Base-by-base conservation (phyloP, 164 flowering plant genomes). In the Hamamelis virginiana region DNA sequence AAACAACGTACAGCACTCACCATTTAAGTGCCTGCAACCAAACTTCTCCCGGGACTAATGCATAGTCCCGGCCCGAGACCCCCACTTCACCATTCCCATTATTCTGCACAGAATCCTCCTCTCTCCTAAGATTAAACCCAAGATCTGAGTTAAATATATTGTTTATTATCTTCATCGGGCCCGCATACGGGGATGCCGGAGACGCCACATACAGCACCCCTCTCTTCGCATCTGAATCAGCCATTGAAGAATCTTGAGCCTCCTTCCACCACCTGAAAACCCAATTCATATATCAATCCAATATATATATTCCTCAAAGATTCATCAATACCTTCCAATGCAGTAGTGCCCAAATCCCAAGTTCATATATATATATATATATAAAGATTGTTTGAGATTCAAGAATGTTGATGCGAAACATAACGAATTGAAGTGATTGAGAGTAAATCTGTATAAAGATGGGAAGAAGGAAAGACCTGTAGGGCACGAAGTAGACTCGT, bases 11-110 rank as follows among this genome's bases (percentile, higher is more conserved):
- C 8, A 45, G 11, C 48, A 66, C 87, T 81, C 59, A 94, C 98
- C 98, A 91, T 79, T 89, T 95, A 41, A 95, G 91, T 9, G 97
- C 89, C 75, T 87, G 80, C 79, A 95, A 77, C 98, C 98, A 95
- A 91, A 87, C 83, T 15, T 87, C 91, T 0, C 86, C 94, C 10
- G 90, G 67, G 52, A 95, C 88, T 77, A 95, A 72, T 0, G 97
- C 98, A 77, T 80, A 92, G 76, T 89, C 96, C 64, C 93, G 73
- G 1, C 91, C 92, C 0, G 94, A 86, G 18, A 83, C 78, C 43
- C 88, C 91, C 50, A 80, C 91, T 71, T 84, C 96, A 59, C 79
- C 78, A 71, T 60, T 74, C 41, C 80, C 86, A 61, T 64, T 65
- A 74, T 66, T 71, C 73, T 73, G 83, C 66, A 18, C 43, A 47